Conservation (phyloP, 257 asterid species). For the Solanum ossicruentum region DNA sequence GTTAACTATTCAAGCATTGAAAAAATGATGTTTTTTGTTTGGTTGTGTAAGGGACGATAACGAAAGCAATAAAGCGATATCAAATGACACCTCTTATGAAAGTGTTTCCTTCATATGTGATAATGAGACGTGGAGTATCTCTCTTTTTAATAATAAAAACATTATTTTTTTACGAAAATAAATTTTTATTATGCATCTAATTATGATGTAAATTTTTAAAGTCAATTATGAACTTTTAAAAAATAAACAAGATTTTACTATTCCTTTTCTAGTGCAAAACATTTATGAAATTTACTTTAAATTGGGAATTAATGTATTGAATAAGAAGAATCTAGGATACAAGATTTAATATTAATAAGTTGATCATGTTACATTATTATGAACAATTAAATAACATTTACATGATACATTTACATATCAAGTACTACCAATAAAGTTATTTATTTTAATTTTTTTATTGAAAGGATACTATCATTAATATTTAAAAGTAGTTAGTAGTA, state of each 20-base stretch:
- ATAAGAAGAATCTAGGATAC: not conserved
- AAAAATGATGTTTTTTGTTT: too few relatives aligned
- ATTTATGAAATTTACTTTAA: not conserved
- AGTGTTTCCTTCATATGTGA: not conserved
- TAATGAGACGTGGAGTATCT: not conserved
- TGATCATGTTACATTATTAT: not conserved
- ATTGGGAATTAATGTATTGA: not conserved
- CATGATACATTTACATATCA: not conserved
- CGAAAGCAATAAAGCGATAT: not conserved
- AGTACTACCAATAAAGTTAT: not conserved
- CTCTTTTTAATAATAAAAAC: not conserved
- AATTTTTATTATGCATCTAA: too few relatives aligned
- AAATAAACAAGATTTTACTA: not conserved
- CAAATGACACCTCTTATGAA: not conserved
- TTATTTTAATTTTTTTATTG: too few relatives aligned
- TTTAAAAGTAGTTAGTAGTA: too few relatives aligned
- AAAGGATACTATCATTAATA: too few relatives aligned
- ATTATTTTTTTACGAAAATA: not conserved
- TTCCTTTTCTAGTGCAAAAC: not conserved
- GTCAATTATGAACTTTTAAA: not conserved
- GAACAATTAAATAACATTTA: not conserved
- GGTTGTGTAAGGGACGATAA: too few relatives aligned
- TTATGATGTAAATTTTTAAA: not conserved
- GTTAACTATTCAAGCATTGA: too few relatives aligned
- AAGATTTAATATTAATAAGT: not conserved